Evolutionary conservation across 768 basidiomycete species (phyloP), one percentile per base, ranked within the genome.

Genomic region (Lentinula sp.): DNA sequence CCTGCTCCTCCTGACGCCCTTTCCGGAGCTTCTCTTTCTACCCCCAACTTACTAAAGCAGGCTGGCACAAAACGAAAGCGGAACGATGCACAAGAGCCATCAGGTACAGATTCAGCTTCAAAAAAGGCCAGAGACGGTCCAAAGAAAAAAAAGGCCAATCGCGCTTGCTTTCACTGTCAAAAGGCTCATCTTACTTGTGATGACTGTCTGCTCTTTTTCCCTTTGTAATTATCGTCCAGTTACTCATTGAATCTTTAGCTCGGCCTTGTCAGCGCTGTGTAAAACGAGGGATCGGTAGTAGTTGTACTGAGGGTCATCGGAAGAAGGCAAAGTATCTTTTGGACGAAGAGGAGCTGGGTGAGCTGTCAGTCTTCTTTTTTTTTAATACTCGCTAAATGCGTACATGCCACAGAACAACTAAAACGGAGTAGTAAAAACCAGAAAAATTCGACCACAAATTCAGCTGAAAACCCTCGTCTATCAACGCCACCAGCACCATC

Each of bases 171-270:
- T 64, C 91, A 93, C 66, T 98, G 96, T 73, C 95, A 98, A 75
- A 96, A 94, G 73, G 94, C 95, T 2, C 96, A 98, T 74, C 78
- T 98, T 65, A 98, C 96, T n/a, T 98, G 96, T 72, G 95, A 98
- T 72, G 96, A 98, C 70, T 86, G 96, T 97, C 69, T 71, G 91
- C 84, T 40, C 55, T 56, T 48, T 61, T 39, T 54, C 45, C 43
- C 40, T 60, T 62, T 57, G 62, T 21, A 32, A 18, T 13, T 18
- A 13, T 32, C 9, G 13, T 35, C 5, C n/a, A 15, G 11, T 23
- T 59, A 63, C 63, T 65, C 68, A 65, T 60, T 35, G 60, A 63
- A 35, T 63, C 59, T 55, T 68, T 13, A 98, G 96, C 93, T 52
- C 90, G 97, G 58, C 97, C 97, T 31, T 99, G 97, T 75, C 91